These are phyloP conservation scores for Nicotiana undulata DNA, from an alignment of 257 asterid species.

Conservation along the genomic window DNA sequence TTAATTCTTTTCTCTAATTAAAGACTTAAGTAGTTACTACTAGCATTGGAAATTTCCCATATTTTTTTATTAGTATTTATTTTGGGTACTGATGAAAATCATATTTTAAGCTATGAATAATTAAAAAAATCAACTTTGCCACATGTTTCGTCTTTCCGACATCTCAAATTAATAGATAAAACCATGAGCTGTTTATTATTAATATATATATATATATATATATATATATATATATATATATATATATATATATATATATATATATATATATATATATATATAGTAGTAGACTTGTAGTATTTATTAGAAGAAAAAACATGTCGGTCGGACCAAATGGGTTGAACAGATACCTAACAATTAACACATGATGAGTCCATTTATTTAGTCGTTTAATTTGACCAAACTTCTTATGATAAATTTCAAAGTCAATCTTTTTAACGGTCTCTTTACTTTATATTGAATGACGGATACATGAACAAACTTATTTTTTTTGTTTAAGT, in stretches of 20 bases:
- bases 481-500: neutral
- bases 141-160: neutral
- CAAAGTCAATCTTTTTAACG: neutral
- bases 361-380: neutral
- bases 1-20: no score
- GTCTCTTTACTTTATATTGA: neutral
- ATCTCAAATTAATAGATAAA: neutral
- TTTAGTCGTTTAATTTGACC: neutral
- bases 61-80: no score
- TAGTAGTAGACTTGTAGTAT: no score
- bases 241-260: no score
- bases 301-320: no score
- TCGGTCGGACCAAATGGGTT: no score
- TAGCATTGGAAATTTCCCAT: neutral
- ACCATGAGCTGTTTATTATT: no score
- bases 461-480: neutral
- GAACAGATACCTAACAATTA: no score
- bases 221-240: no score
- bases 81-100: neutral
- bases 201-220: no score
- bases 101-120: neutral
- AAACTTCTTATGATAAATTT: neutral
- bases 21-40: neutral
- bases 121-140: neutral
- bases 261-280: no score